Percentiles rank a stretch among this genome's conserved stretches.
phyloP scores from a whole-genome alignment of 2,329 filamentous ascomycete genomes.

The Penicillium sp. region DNA sequence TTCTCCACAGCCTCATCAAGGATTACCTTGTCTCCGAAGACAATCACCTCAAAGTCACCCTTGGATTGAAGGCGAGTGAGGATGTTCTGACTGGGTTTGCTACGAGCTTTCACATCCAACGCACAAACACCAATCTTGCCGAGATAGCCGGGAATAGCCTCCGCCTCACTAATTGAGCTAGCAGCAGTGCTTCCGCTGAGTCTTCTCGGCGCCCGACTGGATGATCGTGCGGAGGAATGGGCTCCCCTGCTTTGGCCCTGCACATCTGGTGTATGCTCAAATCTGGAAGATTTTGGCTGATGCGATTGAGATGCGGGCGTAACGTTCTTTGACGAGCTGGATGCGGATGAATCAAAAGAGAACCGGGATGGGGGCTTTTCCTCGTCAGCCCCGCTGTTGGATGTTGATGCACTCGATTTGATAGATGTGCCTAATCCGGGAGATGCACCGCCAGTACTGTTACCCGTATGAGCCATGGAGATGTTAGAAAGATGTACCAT shows the following conservation, averaged over 20 bases:
- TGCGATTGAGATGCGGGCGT: constrained; percentile 18
- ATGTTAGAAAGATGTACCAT: background rate
- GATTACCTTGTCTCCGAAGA: constrained; percentile 99
- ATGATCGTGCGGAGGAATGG: constrained; percentile 55
- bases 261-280: constrained; percentile 31
- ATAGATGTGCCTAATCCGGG: background rate
- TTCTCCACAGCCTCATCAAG: constrained; percentile 95
- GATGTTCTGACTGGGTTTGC: constrained; percentile 96
- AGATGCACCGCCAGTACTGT: constrained; percentile 1
- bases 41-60: constrained; percentile 92
- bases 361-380: constrained; percentile 24
- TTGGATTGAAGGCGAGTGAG: constrained; percentile 89
- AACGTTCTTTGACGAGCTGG: constrained; percentile 22
- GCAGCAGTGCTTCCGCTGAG: constrained; percentile 82
- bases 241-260: constrained; percentile 42
- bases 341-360: constrained; percentile 24
- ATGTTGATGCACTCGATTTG: constrained; percentile 5
- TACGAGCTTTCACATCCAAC: constrained; percentile 91
- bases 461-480: constrained; percentile 8
- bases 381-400: constrained; percentile 17
- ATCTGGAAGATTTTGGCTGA: constrained; percentile 23
- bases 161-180: constrained; percentile 73
- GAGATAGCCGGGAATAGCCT: constrained; percentile 53
- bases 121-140: constrained; percentile 90
- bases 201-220: constrained; percentile 73